Percentiles rank a stretch among this genome's conserved stretches.
These are phyloP conservation scores for Coemansia sp. DNA, from an alignment of 192 early-diverging fungal species.

Conservation along the genomic window DNA sequence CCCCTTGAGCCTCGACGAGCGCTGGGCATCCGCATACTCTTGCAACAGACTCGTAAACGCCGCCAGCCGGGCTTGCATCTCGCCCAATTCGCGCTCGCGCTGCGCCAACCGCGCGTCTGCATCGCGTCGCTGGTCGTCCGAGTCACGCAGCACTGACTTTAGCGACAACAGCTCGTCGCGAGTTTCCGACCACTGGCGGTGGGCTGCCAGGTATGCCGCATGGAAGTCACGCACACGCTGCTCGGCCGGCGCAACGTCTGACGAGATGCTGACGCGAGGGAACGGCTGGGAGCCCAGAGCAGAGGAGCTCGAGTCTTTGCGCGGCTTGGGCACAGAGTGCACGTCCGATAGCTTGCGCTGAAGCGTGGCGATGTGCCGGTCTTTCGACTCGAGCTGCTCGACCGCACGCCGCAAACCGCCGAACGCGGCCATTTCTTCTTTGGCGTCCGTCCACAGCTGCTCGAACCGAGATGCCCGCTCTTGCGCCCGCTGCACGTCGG, in stretches of 20 bases:
- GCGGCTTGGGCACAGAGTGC: neutral
- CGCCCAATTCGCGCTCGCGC: conserved; percentile 44
- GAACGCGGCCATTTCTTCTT: conserved; percentile 37
- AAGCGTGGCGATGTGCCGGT: conserved; percentile 39
- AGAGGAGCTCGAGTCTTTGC: neutral
- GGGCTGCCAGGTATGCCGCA: conserved; percentile 43
- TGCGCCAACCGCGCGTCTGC: conserved; percentile 30
- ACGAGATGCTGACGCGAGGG: conserved; percentile 33
- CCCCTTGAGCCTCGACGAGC: conserved; percentile 14
- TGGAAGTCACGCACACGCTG: conserved; percentile 31
- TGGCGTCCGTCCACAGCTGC: conserved; percentile 45
- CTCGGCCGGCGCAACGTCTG: conserved; percentile 1
- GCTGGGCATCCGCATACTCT: conserved; percentile 41
- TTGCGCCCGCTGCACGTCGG: conserved; percentile 17
- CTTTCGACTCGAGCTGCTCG: conserved; percentile 44
- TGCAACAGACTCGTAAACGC: conserved; percentile 46
- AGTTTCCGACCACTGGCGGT: conserved; percentile 44
- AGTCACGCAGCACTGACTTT: conserved; percentile 34
- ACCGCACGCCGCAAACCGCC: conserved; percentile 28
- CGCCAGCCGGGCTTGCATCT: conserved; percentile 38
- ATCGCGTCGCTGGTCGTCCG: conserved; percentile 43
- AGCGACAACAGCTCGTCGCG: conserved; percentile 45
- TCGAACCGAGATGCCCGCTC: conserved; percentile 37
- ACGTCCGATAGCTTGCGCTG: conserved; percentile 44
- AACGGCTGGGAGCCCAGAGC: neutral